These are phyloP conservation scores for Sugiyamaella lignohabitans DNA, from an alignment of 805 yeast species.

Conservation along the genomic window DNA sequence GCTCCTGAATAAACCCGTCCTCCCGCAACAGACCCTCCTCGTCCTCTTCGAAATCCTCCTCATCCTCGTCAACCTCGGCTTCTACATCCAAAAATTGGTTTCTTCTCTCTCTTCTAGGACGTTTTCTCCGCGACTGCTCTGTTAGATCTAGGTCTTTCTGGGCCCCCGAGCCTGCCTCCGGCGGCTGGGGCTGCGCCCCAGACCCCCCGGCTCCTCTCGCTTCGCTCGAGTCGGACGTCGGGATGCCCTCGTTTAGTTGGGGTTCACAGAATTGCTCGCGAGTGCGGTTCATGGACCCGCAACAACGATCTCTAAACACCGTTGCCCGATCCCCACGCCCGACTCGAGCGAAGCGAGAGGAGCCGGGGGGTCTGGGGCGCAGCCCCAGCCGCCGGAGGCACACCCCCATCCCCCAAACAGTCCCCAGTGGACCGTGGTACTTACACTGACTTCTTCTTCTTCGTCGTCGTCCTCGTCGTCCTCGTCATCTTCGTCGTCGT, in stretches of 20 bases:
- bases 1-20: slow-evolving; percentile 50
- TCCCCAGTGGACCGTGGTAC: too few species aligned
- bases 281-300: too few species aligned
- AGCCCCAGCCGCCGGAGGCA: too few species aligned
- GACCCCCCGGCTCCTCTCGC: slow-evolving; percentile 91
- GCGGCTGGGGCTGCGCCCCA: too few species aligned
- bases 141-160: slow-evolving; percentile 2
- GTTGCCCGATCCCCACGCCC: slow-evolving; percentile 40
- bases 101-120: slow-evolving; percentile 42
- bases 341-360: background rate
- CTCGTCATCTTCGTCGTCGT: slow-evolving; percentile 85
- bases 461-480: slow-evolving; percentile 77
- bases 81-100: slow-evolving; percentile 96
- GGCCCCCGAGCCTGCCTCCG: slow-evolving; percentile 39
- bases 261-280: too few species aligned
- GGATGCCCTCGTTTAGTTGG: slow-evolving; percentile 91
- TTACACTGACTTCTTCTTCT: slow-evolving; percentile 77
- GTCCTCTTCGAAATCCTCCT: slow-evolving; percentile 87
- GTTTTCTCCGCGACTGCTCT: slow-evolving; percentile 25
- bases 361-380: too few species aligned
- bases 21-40: slow-evolving; percentile 85
- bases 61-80: slow-evolving; percentile 98
- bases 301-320: too few species aligned
- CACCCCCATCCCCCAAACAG: background rate
- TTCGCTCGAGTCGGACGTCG: too few species aligned